Conservation (phyloP, 2,329 filamentous ascomycete genomes). For the Aspergillus sclerotialis region DNA sequence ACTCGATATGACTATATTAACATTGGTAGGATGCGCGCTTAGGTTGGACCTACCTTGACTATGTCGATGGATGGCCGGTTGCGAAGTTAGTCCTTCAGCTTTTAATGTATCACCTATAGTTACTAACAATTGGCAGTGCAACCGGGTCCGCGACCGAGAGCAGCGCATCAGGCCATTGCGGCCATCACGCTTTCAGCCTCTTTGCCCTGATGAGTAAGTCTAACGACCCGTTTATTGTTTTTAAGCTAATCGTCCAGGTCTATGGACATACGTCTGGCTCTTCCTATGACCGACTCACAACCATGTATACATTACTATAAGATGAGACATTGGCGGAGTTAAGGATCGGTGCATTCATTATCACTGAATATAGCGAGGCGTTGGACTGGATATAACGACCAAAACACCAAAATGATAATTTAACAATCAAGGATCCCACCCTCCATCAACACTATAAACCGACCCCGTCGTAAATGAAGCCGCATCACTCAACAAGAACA, state of each 20-base stretch:
- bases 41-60: conserved; percentile 33
- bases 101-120: background rate
- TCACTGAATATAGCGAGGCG: background rate
- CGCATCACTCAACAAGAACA: conserved; percentile 43
- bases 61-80: conserved; percentile 31
- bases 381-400: no score
- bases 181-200: conserved; percentile 1
- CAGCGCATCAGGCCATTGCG: conserved; percentile 2
- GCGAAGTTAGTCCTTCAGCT: conserved; percentile 8
- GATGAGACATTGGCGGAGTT: no score
- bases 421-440: conserved; percentile 26
- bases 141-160: conserved; percentile 2
- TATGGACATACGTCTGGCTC: background rate
- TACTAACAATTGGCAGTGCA: background rate
- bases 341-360: no score
- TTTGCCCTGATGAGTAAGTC: conserved; percentile 12
- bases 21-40: conserved; percentile 24
- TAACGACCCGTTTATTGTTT: no score
- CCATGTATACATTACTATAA: background rate
- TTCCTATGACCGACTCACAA: no score
- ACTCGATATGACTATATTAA: no score
- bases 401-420: no score
- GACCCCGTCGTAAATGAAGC: conserved; percentile 42
- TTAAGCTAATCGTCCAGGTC: conserved; percentile 6
- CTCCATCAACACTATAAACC: conserved; percentile 42